Conservation (phyloP, 148 eudicot genomes). For the Limonium bicolor region DNA sequence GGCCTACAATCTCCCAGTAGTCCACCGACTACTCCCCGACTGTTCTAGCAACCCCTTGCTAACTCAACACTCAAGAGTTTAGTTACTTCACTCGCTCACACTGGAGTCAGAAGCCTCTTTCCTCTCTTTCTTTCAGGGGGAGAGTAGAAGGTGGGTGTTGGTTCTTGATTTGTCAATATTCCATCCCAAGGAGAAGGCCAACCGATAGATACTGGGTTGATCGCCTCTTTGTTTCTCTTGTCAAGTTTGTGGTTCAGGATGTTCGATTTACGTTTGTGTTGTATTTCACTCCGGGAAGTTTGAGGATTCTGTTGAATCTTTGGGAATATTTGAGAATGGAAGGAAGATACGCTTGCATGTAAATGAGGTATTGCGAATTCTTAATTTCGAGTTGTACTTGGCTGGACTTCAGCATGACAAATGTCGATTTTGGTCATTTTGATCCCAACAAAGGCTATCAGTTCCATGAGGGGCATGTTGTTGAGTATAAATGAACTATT, state of each 20-base stretch:
- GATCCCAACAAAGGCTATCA: slow-evolving; percentile 70
- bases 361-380: slow-evolving; percentile 45
- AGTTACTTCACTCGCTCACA: no score
- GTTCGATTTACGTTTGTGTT: slow-evolving; percentile 54
- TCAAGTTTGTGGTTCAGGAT: slow-evolving; percentile 53
- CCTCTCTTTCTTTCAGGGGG: slow-evolving; percentile 14
- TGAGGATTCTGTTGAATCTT: slow-evolving; percentile 18
- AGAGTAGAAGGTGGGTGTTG: slow-evolving; percentile 35
- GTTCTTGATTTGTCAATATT: slow-evolving; percentile 60
- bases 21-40: no score
- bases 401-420: slow-evolving; percentile 45
- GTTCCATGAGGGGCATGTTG: slow-evolving; percentile 78
- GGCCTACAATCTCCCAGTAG: no score
- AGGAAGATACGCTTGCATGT: slow-evolving; percentile 31
- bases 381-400: slow-evolving; percentile 82
- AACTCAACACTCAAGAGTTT: no score
- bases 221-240: slow-evolving; percentile 18
- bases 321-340: slow-evolving; percentile 26
- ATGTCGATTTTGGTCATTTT: slow-evolving; percentile 61
- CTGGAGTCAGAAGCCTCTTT: neutral
- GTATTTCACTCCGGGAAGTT: slow-evolving; percentile 62
- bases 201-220: slow-evolving; percentile 61
- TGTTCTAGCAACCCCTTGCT: no score
- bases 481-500: slow-evolving; percentile 68
- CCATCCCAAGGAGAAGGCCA: slow-evolving; percentile 97